Conservation (phyloP, 108 stramenopile species). For the Cafeteria roenbergensis region DNA sequence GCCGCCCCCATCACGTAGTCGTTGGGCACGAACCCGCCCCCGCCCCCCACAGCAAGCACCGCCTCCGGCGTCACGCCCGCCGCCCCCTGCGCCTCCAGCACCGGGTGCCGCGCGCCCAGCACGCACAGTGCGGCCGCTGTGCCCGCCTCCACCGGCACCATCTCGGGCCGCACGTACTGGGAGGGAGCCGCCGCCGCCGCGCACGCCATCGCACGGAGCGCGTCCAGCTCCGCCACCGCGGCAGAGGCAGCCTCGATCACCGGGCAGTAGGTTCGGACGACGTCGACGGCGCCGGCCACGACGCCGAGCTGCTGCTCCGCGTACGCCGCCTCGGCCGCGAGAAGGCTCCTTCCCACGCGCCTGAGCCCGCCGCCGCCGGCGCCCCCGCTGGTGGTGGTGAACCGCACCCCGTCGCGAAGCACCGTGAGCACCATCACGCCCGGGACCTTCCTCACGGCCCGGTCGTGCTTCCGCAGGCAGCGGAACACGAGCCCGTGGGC, state of each 20-base stretch:
- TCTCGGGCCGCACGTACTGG: conserved; percentile 59
- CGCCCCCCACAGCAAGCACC: conserved; percentile 77
- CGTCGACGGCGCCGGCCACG: conserved; percentile 58
- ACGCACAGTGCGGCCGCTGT: conserved; percentile 23
- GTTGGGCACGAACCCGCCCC: conserved; percentile 74
- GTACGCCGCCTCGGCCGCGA: conserved; percentile 55
- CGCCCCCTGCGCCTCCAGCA: conserved; percentile 73
- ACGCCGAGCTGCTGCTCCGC: conserved; percentile 53
- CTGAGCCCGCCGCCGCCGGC: conserved; percentile 32
- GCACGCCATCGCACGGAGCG: conserved; percentile 60
- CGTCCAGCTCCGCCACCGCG: conserved; percentile 62
- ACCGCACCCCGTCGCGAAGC: conserved; percentile 85
- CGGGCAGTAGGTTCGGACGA: conserved; percentile 63
- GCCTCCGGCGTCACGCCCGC: conserved; percentile 78
- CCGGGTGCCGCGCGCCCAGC: conserved; percentile 76
- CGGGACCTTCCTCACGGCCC: conserved; percentile 32
- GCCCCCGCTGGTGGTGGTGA: conserved; percentile 50
- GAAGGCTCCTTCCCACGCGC: conserved; percentile 46
- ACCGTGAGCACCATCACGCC: conserved; percentile 55
- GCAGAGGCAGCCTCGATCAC: conserved; percentile 56
- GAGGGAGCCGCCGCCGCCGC: conserved; percentile 67
- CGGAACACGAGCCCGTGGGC: conserved; percentile 25
- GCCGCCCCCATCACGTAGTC: conserved; percentile 39
- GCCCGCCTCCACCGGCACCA: conserved; percentile 56
- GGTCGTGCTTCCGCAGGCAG: conserved; percentile 44